Base-by-base conservation (phyloP, 495 filamentous ascomycete species). In the Penicillium goetzii region DNA sequence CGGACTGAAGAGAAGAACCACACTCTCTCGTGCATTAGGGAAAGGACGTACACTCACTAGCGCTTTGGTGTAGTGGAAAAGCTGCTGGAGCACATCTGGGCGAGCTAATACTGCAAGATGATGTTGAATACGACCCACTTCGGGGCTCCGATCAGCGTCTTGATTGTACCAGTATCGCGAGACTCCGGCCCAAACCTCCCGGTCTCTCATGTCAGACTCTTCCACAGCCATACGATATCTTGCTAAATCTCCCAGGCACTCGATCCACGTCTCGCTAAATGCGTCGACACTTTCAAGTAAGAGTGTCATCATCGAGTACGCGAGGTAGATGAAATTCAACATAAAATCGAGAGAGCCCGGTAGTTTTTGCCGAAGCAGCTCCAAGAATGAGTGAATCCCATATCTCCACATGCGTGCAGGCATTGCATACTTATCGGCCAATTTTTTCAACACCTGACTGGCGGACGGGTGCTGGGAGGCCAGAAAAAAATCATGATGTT, bases 181-280 rank as follows among this genome's bases (percentile, higher is more conserved):
- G 0, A 96, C 89, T 0, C 82, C 83, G 11, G 88, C 89, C 92
- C 93, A 97, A 1, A 85, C 76, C 50, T 96, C 92, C 0, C 89
- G 83, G 49, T 94, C 91, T 12, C 83, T 76, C 21, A 87, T 75
- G 56, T 92, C 86, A 36, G 85, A 81, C 56, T 92, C 88, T 69
- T 94, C 90, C 30, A 93, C 88, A 1, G 90, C 90, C 90, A 94
- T 93, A 0, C 87, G 78, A 57, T 90, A 90, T 33, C 88, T 74
- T 0, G 85, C 89, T 3, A 95, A 74, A 72, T 95, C 92, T 0
- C 92, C 92, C 0, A 97, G 79, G 66, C 92, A 96, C 65, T 97
- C 93, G 28, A 96, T 90, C 93, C 93, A 97, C 0, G 90, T 96
- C 51, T 93, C 90, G 62, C 89, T 84, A 67, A 93, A 96, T 0